Base-by-base conservation (phyloP, 768 basidiomycete genomes). In the Lentinula boryana region DNA sequence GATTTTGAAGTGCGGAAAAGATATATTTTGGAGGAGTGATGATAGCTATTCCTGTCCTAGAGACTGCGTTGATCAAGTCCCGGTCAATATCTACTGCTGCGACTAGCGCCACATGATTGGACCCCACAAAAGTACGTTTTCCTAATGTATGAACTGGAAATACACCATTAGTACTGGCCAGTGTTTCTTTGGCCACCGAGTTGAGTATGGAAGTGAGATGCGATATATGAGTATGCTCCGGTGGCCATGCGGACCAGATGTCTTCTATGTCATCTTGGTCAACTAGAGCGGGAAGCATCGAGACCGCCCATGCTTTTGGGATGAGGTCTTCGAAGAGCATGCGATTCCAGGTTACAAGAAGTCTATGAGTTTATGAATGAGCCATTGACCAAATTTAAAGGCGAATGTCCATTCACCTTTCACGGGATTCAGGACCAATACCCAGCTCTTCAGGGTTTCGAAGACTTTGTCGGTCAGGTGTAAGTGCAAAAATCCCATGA, bases 401-500 rank as follows among this genome's bases (percentile, higher is more conserved):
- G 51, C 16, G 12, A n/a, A 9, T 5, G 21, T 60, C 65, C 27
- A 27, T 27, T 9, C 46, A 69, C 68, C 63, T 58, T 64, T 69
- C 68, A n/a, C 65, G 61, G n/a, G 67, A 65, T 58, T 64, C 60
- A 1, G 21, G 5, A 6, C 58, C 62, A 3, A 64, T 62, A 21
- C 68, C 67, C 9, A 55, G 56, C 55, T 75, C 73, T 35, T 67
- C 63, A 31, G 63, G 58, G 56, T 74, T 75, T n/a, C 70, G 66
- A 10, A 75, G 64, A 48, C 66, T 65, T 51, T 74, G 72, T 0
- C 73, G 63, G 33, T 68, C 67, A n/a, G 68, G 66, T 0, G 71
- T 72, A 13, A 75, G 67, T 13, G 73, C 72, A 16, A 75, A 69
- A 5, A 73, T 62, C 1, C 62, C 71, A 58, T 75, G 71, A 35